Base-by-base conservation (phyloP, 1,139 yeast species). In the Suhomyces chickasaworum region DNA sequence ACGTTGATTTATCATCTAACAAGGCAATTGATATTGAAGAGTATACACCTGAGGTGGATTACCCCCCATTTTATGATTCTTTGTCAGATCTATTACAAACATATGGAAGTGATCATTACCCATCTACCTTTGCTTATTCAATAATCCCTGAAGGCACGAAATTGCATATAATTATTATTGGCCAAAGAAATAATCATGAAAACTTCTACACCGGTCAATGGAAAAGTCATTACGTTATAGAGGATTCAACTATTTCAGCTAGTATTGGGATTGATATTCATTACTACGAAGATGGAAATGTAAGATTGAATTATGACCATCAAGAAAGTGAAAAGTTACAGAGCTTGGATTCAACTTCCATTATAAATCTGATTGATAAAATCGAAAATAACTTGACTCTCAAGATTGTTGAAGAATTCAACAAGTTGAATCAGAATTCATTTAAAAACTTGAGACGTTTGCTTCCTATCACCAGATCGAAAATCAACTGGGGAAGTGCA, bases 221-320 rank as follows among this genome's bases (percentile, higher is more conserved):
- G 97, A 78, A 77, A 45, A 83, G 96, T 0, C 72, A 75, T 54
- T 93, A 89, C 63, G 60, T 68, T 4, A 68, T 79, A 41, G 40
- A 57, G 10, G 63, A 66, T 2, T 65, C 68, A 0, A 47, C 61
- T 7, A 55, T 86, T 12, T 56, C 57, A 1, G 97, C 96, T 5
- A 60, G 64, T 12, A 73, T 89, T 29, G 66, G 68, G 33, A 77
- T 90, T 35, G 93, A 88, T 54, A 86, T 91, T 38, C 99, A 93
- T 65, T 93, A 91, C 66, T 93, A 80, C 63, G 99, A 93, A 68
- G 98, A 93, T 57, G 99, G 99, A 25, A 93, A 93, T 59, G 98
- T 93, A 17, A 76, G 95, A 42, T 78, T 93, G 57, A 83, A 80
- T 53, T 80, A 85, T 22, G 65, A 66, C 8, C 79, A 81, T 45